Base-by-base conservation (phyloP, 1,284 basidiomycete genomes). In the Vanrija sp. region DNA sequence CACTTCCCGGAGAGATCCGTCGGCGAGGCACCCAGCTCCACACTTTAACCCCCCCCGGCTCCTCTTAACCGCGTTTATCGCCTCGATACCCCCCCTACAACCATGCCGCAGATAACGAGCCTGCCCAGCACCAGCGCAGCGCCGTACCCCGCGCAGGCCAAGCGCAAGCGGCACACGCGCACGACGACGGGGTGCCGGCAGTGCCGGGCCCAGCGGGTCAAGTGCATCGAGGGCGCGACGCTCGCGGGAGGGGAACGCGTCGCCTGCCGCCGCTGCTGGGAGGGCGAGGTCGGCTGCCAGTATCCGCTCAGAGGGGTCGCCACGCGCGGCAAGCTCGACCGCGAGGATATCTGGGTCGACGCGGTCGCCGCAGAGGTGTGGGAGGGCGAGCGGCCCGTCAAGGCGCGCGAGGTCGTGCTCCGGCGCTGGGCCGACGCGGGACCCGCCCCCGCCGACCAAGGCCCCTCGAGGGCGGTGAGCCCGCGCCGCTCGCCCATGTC, bases 191-290 rank as follows among this genome's bases (percentile, higher is more conserved):
- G 61, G 14, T 62, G 61, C 35, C 49, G 50, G 9, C 42, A 46
- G 14, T 62, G 61, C 23, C 47, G 61, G 14, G 41, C 38, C 22
- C 53, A 54, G 18, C 50, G 61, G 5, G 51, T 62, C 23, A 62
- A 62, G 27, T 62, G 61, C 38, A 48, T 53, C 9, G 61, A 62
- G 41, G 58, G 58, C 3, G 24, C 27, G 7, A 39, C 44, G 10
- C 14, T 45, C 16, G 36, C 45, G 1, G 36, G 31, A 22, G 58
- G 58, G 1, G 39, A 41, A 20, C 53, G 58, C 45, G 41, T 60
- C 27, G 43, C 56, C 12, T 62, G 61, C 47, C 47, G 52, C 36
- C 44, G 54, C n/a, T 62, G 61, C 44, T 55, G 49, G 43, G 55
- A 62, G 37, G 53, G 53, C 20, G 61, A 57, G 22, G 31, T 44